A percentile compares a stretch with the other conserved stretches of the same genome.
These are phyloP conservation scores for Chenopodium formosanum DNA, from an alignment of 148 eudicot species.

Conservation along the genomic window DNA sequence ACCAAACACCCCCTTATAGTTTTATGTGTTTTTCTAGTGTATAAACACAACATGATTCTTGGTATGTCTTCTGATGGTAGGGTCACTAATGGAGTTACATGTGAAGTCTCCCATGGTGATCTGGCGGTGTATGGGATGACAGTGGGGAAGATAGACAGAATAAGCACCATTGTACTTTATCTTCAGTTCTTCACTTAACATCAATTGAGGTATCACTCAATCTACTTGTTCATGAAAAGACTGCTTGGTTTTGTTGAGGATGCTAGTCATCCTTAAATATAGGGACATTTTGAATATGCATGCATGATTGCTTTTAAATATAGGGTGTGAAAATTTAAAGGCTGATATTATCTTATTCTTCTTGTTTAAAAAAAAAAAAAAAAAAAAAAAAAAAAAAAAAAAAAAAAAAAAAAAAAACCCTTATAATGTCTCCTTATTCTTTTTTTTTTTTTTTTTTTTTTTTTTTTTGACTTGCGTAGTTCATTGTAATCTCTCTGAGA, in stretches of 20 bases:
- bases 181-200: not conserved
- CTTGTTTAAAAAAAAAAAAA: not conserved
- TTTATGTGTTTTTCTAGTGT: not conserved
- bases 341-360: not conserved
- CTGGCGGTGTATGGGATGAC: not conserved
- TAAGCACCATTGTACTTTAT: not conserved
- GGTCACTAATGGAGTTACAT: not conserved
- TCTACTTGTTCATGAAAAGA: not conserved
- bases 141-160: not conserved
- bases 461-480: too few species aligned
- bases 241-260: not conserved
- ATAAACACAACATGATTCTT: not conserved
- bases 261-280: not conserved
- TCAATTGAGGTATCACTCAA: not conserved
- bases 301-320: not conserved
- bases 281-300: not conserved
- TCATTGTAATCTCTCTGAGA: not conserved
- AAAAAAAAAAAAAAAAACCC: not conserved
- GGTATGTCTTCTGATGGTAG: not conserved
- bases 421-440: not conserved
- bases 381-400: not conserved
- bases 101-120: not conserved
- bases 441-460: too few species aligned
- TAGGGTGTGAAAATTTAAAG: not conserved
- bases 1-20: too few species aligned